phyloP scores from a whole-genome alignment of 2,329 filamentous ascomycete genomes.

The Fusarium austroafricanum region DNA sequence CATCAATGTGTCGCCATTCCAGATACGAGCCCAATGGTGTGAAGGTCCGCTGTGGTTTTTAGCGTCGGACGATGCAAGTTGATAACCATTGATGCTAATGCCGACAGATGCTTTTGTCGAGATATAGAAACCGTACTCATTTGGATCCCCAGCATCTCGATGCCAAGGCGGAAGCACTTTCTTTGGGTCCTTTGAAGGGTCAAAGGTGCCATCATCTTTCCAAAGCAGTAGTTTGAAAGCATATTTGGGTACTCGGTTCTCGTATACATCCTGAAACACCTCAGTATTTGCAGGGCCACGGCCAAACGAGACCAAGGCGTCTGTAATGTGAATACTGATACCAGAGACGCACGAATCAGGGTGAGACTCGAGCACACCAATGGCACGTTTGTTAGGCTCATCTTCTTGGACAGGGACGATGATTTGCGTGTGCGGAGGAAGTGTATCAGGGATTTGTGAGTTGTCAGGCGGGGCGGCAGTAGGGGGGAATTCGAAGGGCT shows the following conservation, averaged over 20 bases:
- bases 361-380: constrained; percentile 76
- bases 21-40: constrained; percentile 73
- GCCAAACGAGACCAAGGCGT: constrained; percentile 81
- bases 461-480: constrained; percentile 47
- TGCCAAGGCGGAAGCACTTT: constrained; percentile 63
- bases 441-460: constrained; percentile 52
- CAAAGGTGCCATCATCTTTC: constrained; percentile 73
- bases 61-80: constrained; percentile 67
- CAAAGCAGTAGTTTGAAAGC: constrained; percentile 83
- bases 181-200: constrained; percentile 66
- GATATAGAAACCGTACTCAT: constrained; percentile 76
- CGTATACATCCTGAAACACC: constrained; percentile 69
- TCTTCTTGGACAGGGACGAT: constrained; percentile 52
- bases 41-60: constrained; percentile 67
- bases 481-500: constrained; percentile 46
- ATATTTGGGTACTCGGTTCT: constrained; percentile 82
- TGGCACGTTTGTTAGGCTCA: constrained; percentile 54
- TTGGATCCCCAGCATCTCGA: constrained; percentile 53
- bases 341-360: constrained; percentile 72
- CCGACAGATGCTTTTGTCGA: constrained; percentile 82
- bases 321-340: constrained; percentile 73
- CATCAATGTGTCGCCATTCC: constrained; percentile 80
- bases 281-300: constrained; percentile 76
- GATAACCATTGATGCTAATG: constrained; percentile 80
- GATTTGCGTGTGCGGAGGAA: constrained; percentile 52